Conservation (phyloP, 192 early-diverging fungal species). For the Backusella parvicylindrica region DNA sequence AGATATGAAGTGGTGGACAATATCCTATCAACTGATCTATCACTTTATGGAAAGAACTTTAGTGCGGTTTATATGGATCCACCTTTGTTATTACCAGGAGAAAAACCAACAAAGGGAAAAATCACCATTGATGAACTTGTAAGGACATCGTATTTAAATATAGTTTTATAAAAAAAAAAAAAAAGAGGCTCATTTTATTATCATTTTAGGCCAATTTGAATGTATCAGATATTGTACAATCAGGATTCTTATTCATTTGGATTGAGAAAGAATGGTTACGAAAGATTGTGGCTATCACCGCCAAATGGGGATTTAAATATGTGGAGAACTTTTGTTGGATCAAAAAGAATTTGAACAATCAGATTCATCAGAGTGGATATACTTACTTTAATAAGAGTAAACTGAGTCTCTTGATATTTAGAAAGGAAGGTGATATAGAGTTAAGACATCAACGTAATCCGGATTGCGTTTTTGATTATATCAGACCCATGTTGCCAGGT, state of each 20-base stretch:
- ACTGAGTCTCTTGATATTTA: constrained; percentile 83
- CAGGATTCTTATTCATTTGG: constrained; percentile 94
- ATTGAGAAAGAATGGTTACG: constrained; percentile 90
- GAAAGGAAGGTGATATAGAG: constrained; percentile 87
- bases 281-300: constrained; percentile 67
- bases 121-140: constrained; percentile 65
- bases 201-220: constrained; percentile 37
- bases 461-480: constrained; percentile 94
- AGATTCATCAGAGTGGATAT: constrained; percentile 63
- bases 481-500: constrained; percentile 62
- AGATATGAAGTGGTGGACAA: constrained; percentile 42
- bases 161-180: no score
- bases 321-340: constrained; percentile 97
- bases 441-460: constrained; percentile 91
- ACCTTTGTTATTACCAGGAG: constrained; percentile 69
- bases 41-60: constrained; percentile 63
- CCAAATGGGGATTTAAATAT: constrained; percentile 86
- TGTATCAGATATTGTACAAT: constrained; percentile 61
- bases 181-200: background rate
- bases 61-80: constrained; percentile 93
- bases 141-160: background rate
- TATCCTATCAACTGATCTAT: constrained; percentile 48
- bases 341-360: constrained; percentile 79
- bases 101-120: constrained; percentile 54
- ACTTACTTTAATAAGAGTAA: constrained; percentile 87